Conservation (phyloP, 768 basidiomycete genomes). For the Mycena venus region DNA sequence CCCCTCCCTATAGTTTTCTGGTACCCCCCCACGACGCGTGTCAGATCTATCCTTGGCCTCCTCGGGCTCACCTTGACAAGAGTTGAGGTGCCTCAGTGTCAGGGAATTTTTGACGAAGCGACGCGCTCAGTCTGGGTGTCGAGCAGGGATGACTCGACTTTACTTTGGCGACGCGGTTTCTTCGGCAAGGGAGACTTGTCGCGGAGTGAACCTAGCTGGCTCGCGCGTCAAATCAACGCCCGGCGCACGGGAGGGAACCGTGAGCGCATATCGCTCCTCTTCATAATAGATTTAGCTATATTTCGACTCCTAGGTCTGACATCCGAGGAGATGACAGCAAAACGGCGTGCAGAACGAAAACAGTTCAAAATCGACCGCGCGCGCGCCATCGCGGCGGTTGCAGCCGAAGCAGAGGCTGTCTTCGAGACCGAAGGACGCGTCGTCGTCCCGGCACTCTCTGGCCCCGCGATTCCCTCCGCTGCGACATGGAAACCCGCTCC, state of each 20-base stretch:
- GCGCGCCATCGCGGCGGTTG: conserved; percentile 85
- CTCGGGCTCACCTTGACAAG: conserved; percentile 72
- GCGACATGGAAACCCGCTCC: conserved; percentile 82
- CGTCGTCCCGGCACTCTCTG: conserved; percentile 69
- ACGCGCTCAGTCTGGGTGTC: conserved; percentile 93
- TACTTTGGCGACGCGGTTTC: conserved; percentile 92
- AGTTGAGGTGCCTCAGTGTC: conserved; percentile 79
- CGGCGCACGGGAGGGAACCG: conserved; percentile 71
- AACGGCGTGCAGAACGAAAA: conserved; percentile 87
- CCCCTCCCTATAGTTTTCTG: conserved; percentile 75
- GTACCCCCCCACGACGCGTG: conserved; percentile 56
- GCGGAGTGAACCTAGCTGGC: conserved; percentile 96
- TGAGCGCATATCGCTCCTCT: conserved; percentile 47
- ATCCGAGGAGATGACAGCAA: conserved; percentile 92
- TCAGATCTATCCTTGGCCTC: conserved; percentile 62
- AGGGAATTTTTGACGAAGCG: conserved; percentile 80
- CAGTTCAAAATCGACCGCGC: conserved; percentile 96
- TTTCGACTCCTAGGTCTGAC: conserved; percentile 68
- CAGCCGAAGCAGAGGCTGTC: conserved; percentile 82
- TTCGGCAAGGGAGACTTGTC: conserved; percentile 98
- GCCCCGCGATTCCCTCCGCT: conserved; percentile 79
- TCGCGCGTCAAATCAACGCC: conserved; percentile 80
- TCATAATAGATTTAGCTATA: not conserved
- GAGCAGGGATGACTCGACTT: conserved; percentile 69
- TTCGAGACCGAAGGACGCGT: conserved; percentile 80